Evolutionary conservation across 2,329 filamentous ascomycete species (phyloP), one percentile per base, ranked within the genome.

Genomic region (Clarireedia monteithiana): DNA sequence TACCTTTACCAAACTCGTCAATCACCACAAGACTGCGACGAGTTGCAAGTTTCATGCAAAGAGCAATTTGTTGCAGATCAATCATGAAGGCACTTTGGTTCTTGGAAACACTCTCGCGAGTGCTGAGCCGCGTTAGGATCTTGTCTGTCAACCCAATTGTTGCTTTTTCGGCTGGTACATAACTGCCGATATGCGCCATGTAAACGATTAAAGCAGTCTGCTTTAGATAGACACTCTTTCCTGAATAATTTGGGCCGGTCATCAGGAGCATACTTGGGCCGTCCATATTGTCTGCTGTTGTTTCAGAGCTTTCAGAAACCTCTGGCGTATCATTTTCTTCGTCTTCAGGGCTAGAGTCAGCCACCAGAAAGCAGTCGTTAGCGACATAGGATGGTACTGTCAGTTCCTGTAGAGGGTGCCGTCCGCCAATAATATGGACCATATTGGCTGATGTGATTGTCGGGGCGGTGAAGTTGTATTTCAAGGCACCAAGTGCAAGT

Each of bases 211-310:
- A 74, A 4, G 91, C 94, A 34, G 89, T 82, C 69, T 99, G 92
- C 70, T 95, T 99, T 67, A 97, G 78, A 70, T 96, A 97, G 0
- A 97, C 83, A 63, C 91, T 97, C 71, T 99, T 99, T 0, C 94
- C 94, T 0, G 94, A 97, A 69, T 94, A 95, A 64, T 99, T 99
- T 4, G 94, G 91, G 0, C 94, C 94, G 0, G 94, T 97, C 64
- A 99, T 71, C 5, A 96, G 74, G 12, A 96, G 69, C 72, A 90
- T 86, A 61, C 81, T 89, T 12, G 88, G 83, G 2, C 67, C 68
- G 4, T 70, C 62, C 12, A 56, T 53, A 20, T 59, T 62, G 3
- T 65, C 59, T 12, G 61, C 51, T 10, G 59, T 20, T 23, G 47
- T 48, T 23, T 50, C 45, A 1, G 58, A 56, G 9, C 44, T 44